A percentile compares a stretch with the other conserved stretches of the same genome.
Evolutionary conservation across 2,329 filamentous ascomycete genomes (phyloP).

Genomic region (Cordyceps fumosorosea): DNA sequence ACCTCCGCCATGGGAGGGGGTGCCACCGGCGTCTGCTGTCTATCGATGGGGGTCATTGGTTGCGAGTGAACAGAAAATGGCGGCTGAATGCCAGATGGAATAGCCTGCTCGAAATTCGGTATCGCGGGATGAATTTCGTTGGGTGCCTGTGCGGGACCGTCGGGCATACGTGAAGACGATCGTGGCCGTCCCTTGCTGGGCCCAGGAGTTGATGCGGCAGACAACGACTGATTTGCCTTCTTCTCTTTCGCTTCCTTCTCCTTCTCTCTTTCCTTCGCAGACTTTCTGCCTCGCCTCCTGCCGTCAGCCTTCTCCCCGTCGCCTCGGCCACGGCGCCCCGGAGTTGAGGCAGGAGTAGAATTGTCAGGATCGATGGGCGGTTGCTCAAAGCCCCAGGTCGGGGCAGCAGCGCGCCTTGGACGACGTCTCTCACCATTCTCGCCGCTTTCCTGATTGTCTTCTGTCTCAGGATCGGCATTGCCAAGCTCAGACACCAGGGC

Average conservation of each 20-base stretch:
- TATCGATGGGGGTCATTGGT: constrained; percentile 19
- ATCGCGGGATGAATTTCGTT: constrained; percentile 35
- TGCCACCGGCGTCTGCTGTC: constrained; percentile 5
- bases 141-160: constrained; percentile 29
- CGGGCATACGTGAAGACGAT: constrained; percentile 46
- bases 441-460: constrained; percentile 48
- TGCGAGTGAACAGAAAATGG: constrained; percentile 32
- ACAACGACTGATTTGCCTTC: constrained; percentile 37
- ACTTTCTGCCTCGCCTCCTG: constrained; percentile 31
- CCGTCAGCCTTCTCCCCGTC: constrained; percentile 42
- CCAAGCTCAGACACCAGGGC: constrained; percentile 61
- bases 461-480: constrained; percentile 50
- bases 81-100: constrained; percentile 34
- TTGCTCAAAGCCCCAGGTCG: constrained; percentile 63
- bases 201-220: constrained; percentile 36
- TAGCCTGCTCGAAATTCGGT: constrained; percentile 38
- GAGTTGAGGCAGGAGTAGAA: constrained; percentile 50
- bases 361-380: constrained; percentile 53
- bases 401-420: constrained; percentile 60
- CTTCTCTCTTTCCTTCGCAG: constrained; percentile 31
- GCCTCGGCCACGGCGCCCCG: constrained; percentile 43
- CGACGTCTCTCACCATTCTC: constrained; percentile 56
- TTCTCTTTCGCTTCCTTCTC: constrained; percentile 32
- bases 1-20: constrained; percentile 42
- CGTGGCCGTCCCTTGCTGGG: constrained; percentile 44